Conservation (phyloP, 108 stramenopile genomes). For the Discostella stelligeroides region DNA sequence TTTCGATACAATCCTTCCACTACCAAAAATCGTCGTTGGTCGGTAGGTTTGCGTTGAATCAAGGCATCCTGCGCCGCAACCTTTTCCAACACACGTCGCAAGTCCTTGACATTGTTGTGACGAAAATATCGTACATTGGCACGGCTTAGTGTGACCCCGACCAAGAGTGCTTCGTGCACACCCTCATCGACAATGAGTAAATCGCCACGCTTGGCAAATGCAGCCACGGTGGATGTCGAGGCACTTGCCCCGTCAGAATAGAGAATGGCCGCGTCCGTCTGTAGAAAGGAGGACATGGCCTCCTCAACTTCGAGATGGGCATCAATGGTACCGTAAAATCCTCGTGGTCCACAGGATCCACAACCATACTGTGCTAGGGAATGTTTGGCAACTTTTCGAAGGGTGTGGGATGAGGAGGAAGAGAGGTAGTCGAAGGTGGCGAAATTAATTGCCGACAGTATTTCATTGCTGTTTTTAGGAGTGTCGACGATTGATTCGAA, state of each 20-base stretch:
- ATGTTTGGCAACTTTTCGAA: constrained; percentile 28
- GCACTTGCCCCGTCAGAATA: constrained; percentile 96
- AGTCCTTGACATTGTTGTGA: constrained; percentile 97
- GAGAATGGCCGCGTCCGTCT: constrained; percentile 91
- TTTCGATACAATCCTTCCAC: constrained; percentile 97
- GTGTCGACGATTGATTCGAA: not conserved
- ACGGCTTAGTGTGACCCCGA: constrained; percentile 88
- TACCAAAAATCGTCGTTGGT: constrained; percentile 96
- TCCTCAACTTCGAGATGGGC: constrained; percentile 91
- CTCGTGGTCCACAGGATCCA: constrained; percentile 98
- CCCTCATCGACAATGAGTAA: constrained; percentile 94
- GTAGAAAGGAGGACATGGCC: constrained; percentile 78
- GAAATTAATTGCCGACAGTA: constrained; percentile 84
- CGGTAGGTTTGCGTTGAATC: constrained; percentile 71
- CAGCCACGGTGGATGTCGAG: constrained; percentile 90
- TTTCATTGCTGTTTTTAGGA: not conserved
- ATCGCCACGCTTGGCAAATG: constrained; percentile 98
- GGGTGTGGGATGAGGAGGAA: constrained; percentile 46
- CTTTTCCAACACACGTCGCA: constrained; percentile 87
- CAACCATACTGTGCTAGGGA: constrained; percentile 88
- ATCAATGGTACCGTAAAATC: constrained; percentile 99
- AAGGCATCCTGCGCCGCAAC: constrained; percentile 75
- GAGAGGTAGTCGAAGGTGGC: constrained; percentile 81
- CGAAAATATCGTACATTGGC: constrained; percentile 91
- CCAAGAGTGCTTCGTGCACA: constrained; percentile 87